Base-by-base conservation (phyloP, 306 rosid genomes). In the Sechiopsis laciniata region DNA sequence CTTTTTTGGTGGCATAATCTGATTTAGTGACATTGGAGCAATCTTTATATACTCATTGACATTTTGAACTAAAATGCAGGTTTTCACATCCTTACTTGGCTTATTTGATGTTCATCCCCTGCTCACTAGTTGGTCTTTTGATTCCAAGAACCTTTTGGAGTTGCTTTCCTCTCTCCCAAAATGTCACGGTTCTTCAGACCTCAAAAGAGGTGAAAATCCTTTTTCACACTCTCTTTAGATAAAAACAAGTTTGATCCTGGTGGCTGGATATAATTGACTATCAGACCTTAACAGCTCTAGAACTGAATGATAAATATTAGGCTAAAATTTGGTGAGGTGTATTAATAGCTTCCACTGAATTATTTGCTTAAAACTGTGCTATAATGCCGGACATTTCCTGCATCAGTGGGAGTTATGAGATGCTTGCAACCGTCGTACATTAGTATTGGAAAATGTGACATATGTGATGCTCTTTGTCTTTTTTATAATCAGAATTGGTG, bases 81-180 rank as follows among this genome's bases (percentile, higher is more conserved):
- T 95, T 91, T 78, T 87, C 95, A 74, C 91, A 77, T 82, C 99
- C 99, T 26, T 85, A 78, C 77, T 82, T 95, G 95, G 99, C 99
- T 83, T 91, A 85, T 80, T 16, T 83, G 85, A 95, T 95, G 99
- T 95, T 89, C 81, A 21, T 89, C 73, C 99, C 99, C 53, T 74
- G 87, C 74, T 83, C 96, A 59, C 89, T 95, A 61, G 71, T 87
- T 75, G 99, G 99, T 83, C 76, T 91, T 75, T 73, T 91, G 79
- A 86, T 86, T 79, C 99, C 97, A 51, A 88, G 88, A 87, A 57
- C 83, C 71, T 42, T 89, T 72, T 88, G 92, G 90, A 78, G 81
- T 63, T 15, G 50, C 76, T 89, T 88, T 77, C 89, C 92, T 32
- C 88, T 84, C 82, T 82, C 92, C 63, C 91, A 81, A 77, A 97